Evolutionary conservation across 2,329 filamentous ascomycete species (phyloP).

Genomic region (Plenodomus tracheiphilus): DNA sequence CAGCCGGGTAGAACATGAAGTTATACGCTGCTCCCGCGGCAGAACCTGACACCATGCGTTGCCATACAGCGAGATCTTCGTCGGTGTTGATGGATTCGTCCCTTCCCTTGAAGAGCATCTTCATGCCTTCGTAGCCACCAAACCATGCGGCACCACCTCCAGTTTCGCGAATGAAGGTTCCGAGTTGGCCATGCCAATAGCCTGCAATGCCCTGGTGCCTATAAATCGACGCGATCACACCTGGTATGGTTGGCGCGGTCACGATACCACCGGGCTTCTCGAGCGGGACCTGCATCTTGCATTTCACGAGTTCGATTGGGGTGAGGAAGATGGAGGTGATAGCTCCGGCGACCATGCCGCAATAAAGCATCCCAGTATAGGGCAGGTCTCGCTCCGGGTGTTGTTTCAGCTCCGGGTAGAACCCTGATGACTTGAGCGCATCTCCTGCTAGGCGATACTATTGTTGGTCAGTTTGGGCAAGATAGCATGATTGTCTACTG

Average conservation of each 20-base stretch:
- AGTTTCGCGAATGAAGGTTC: constrained; percentile 90
- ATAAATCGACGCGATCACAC: constrained; percentile 78
- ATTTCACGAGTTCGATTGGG: constrained; percentile 96
- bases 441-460: constrained; percentile 57
- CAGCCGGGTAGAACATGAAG: constrained; percentile 94
- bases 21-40: constrained; percentile 93
- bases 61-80: constrained; percentile 72
- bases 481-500: neutral
- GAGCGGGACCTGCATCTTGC: constrained; percentile 86
- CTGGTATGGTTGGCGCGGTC: constrained; percentile 64
- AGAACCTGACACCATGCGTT: constrained; percentile 86
- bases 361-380: constrained; percentile 73
- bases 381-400: constrained; percentile 62
- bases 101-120: constrained; percentile 67
- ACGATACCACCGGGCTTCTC: constrained; percentile 43
- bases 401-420: constrained; percentile 54
- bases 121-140: constrained; percentile 58
- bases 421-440: constrained; percentile 62
- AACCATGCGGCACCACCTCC: constrained; percentile 97
- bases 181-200: constrained; percentile 94
- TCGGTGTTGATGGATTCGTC: constrained; percentile 42
- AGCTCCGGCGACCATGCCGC: constrained; percentile 83
- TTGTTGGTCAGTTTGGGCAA: constrained; percentile 20
- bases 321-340: constrained; percentile 91
- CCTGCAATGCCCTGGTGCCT: constrained; percentile 79